These are phyloP conservation scores for Sarocladium oryzae DNA, from an alignment of 2,329 filamentous ascomycete species.

Conservation along the genomic window DNA sequence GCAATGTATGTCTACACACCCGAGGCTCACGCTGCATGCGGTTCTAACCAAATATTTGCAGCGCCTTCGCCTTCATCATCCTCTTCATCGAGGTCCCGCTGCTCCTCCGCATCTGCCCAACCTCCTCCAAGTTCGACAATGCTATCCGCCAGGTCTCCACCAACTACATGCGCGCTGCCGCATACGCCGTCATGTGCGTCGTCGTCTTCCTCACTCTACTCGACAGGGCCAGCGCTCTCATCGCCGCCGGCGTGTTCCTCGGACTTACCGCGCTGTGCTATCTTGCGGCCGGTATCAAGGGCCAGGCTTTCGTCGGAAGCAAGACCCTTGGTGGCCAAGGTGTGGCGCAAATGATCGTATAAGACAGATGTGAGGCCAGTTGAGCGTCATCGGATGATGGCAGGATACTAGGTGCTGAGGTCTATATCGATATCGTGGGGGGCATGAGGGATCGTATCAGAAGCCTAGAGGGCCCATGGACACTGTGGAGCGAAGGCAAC, in stretches of 20 bases:
- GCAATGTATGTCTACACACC: constrained; percentile 39
- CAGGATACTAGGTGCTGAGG: too few relatives aligned
- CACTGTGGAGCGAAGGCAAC: too few relatives aligned
- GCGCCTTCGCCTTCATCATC: constrained; percentile 64
- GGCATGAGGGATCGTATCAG: too few relatives aligned
- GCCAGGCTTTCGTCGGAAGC: constrained; percentile 82
- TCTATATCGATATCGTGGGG: not conserved
- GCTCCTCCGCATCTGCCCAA: constrained; percentile 95
- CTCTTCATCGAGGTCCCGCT: constrained; percentile 88
- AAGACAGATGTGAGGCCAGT: constrained; percentile 24
- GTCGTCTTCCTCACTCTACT: constrained; percentile 81
- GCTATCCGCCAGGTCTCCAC: constrained; percentile 90
- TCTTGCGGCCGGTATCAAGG: constrained; percentile 68
- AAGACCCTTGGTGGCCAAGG: constrained; percentile 94
- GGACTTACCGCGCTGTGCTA: constrained; percentile 76
- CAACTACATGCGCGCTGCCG: constrained; percentile 90
- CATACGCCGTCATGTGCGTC: constrained; percentile 75
- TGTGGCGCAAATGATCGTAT: constrained; percentile 97
- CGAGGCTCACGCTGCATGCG: not conserved
- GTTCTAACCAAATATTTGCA: too few relatives aligned
- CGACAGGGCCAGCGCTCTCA: constrained; percentile 59
- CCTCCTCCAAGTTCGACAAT: constrained; percentile 78
- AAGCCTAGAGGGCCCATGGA: too few relatives aligned
- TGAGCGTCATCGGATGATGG: too few relatives aligned
- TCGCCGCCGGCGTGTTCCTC: constrained; percentile 80